These are phyloP conservation scores for Fraxinus anomala DNA, from an alignment of 257 asterid genomes.

Conservation along the genomic window DNA sequence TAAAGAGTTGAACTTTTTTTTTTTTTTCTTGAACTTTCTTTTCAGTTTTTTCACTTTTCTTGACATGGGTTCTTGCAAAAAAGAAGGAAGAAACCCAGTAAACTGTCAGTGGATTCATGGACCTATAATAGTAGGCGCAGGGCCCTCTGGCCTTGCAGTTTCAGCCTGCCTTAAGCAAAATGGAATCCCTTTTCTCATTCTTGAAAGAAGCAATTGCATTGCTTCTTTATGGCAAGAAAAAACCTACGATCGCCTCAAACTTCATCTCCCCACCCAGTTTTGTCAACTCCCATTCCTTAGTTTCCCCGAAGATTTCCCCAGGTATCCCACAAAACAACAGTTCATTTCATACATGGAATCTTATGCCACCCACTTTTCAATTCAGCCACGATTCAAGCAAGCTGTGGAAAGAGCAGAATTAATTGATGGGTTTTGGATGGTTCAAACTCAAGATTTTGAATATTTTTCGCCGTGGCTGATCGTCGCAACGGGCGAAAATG, in stretches of 20 bases:
- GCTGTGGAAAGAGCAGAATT: constrained; percentile 45
- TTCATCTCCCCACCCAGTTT: constrained; percentile 78
- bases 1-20: neutral
- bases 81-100: constrained; percentile 20
- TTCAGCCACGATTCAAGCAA: constrained; percentile 58
- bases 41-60: neutral
- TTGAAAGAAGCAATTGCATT: constrained; percentile 72
- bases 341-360: constrained; percentile 70
- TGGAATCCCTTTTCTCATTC: constrained; percentile 64
- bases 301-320: constrained; percentile 65
- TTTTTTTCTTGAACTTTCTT: neutral
- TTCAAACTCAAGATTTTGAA: constrained; percentile 37
- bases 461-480: constrained; percentile 57
- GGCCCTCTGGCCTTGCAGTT: constrained; percentile 88
- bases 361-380: constrained; percentile 53
- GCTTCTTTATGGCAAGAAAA: constrained; percentile 79
- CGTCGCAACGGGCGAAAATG: constrained; percentile 88
- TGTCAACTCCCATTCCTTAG: constrained; percentile 63
- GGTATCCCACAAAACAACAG: constrained; percentile 68
- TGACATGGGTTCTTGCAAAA: constrained; percentile 45
- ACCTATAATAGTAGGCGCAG: constrained; percentile 89
- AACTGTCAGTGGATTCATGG: constrained; percentile 36
- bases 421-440: constrained; percentile 63
- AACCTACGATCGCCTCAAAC: constrained; percentile 78
- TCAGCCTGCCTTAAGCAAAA: constrained; percentile 69